Evolutionary conservation across 257 asterid species (phyloP), one percentile per base, ranked within the genome.

Genomic region (Solanum chaucha): DNA sequence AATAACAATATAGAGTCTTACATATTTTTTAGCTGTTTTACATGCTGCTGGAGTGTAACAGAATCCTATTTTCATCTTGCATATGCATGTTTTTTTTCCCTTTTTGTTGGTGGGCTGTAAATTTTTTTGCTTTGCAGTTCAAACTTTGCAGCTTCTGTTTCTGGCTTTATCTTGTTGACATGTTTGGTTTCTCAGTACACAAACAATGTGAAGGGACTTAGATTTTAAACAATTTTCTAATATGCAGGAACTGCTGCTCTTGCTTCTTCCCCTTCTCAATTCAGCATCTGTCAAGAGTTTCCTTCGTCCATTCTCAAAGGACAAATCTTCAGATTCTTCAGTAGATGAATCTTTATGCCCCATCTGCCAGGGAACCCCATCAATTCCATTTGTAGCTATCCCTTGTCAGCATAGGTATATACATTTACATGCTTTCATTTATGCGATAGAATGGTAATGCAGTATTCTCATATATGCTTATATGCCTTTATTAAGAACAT

Each of bases 341-440:
- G 91, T 89, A 55, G 95, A 95, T 83, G 98, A 94, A 28, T 92
- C 90, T 55, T 88, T 95, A 80, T 97, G 98, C 92, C 98, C 98
- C 89, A 93, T 97, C 88, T 97, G 98, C 90, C 97, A 90, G 91
- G 90, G 94, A 32, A 89, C 89, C 89, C 99, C 99, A 44, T 94
- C 97, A 83, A 93, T 94, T 91, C 98, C 99, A 65, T 95, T 94
- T 90, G 88, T 93, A 87, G 99, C 98, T 82, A 90, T 95, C 83
- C 99, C 99, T 35, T 97, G 99, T 89, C 98, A 95, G 87, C 99
- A 97, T 92, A 94, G 98, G 99, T 95, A 91, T 64, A 8, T 26
- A 48, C n/a, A 84, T 80, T 15, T 65, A 34, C 85, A 32, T 40
- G 55, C 71, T 32, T 19, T 17, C 58, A 17, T n/a, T 24, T 24